Evolutionary conservation across 2,329 filamentous ascomycete genomes (phyloP), one percentile per base, ranked within the genome.

Genomic region (Cladophialophora yegresii): DNA sequence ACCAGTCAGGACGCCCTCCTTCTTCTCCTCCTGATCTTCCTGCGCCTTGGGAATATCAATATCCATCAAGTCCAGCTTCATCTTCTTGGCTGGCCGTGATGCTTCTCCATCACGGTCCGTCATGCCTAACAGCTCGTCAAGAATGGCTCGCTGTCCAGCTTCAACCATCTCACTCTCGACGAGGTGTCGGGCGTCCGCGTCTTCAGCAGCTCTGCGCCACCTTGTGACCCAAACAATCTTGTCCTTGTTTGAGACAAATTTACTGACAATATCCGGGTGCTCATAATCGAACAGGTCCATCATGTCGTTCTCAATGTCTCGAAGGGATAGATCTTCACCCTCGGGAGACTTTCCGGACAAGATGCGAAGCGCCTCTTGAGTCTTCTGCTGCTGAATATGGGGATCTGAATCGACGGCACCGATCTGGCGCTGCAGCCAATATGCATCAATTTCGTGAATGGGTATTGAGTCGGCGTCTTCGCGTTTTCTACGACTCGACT

Each of bases 211-310:
- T 72, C 88, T 86, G 54, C 92, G 89, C 81, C 96, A 88, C 70
- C 87, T 87, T 10, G 93, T 98, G 47, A 96, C 89, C 95, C 96
- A 99, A 10, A 96, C 91, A 62, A 99, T 87, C 80, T 95, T 96
- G 72, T 97, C 91, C 63, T 92, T 86, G 77, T 99, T 99, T 71
- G 89, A 87, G 62, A 98, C 92, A 16, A 99, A 84, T 76, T 92
- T 93, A 69, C 91, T 89, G 28, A 98, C 95, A 61, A 97, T 84
- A 69, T 97, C 92, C 66, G 96, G 92, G 73, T 97, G 90, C 72
- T 98, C 93, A 73, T 96, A 99, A 73, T 99, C 95, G 72, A 99
- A 98, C 0, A 99, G 84, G 72, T 97, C 95, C 90, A 98, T 98
- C 63, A 99, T 83, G 68, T 99, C 95, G 76, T 99, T 99, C 74